Percentiles rank a stretch among this genome's conserved stretches.
Evolutionary conservation across 2,329 filamentous ascomycete species (phyloP).

Genomic region (Sarocladium strictum): DNA sequence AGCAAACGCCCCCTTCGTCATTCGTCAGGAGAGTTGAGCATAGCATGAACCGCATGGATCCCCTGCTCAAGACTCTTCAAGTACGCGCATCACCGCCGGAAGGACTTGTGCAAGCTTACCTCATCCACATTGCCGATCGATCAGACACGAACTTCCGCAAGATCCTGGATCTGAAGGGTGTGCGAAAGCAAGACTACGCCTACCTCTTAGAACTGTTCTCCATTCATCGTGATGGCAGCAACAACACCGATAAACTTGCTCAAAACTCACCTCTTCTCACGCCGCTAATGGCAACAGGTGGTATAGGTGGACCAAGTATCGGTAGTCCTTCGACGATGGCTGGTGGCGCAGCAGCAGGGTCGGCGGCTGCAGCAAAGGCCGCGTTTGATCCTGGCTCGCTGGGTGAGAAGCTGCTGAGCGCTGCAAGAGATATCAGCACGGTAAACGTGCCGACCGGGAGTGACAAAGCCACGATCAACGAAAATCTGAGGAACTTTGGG

Average conservation of each 20-base stretch:
- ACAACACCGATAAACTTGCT: slow-evolving; percentile 59
- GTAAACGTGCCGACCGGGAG: slow-evolving; percentile 31
- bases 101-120: slow-evolving; percentile 91
- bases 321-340: background rate
- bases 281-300: slow-evolving; percentile 48
- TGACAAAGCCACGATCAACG: slow-evolving; percentile 71
- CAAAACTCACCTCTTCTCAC: slow-evolving; percentile 66
- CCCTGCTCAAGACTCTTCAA: slow-evolving; percentile 92
- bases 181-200: slow-evolving; percentile 75
- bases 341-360: slow-evolving; percentile 17
- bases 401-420: slow-evolving; percentile 82
- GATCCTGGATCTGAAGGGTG: slow-evolving; percentile 90
- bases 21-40: slow-evolving; percentile 84
- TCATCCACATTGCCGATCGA: slow-evolving; percentile 92
- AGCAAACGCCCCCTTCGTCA: slow-evolving; percentile 42
- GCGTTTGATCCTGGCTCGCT: slow-evolving; percentile 78
- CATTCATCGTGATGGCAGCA: slow-evolving; percentile 71
- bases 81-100: slow-evolving; percentile 87
- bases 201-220: slow-evolving; percentile 81
- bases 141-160: slow-evolving; percentile 95
- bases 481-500: slow-evolving; percentile 91
- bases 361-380: slow-evolving; percentile 35
- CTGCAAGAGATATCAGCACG: slow-evolving; percentile 77
- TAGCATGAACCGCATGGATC: slow-evolving; percentile 81
- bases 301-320: slow-evolving; percentile 25